Evolutionary conservation across 257 asterid species (phyloP), one percentile per base, ranked within the genome.

Genomic region (Scutellaria barbata): DNA sequence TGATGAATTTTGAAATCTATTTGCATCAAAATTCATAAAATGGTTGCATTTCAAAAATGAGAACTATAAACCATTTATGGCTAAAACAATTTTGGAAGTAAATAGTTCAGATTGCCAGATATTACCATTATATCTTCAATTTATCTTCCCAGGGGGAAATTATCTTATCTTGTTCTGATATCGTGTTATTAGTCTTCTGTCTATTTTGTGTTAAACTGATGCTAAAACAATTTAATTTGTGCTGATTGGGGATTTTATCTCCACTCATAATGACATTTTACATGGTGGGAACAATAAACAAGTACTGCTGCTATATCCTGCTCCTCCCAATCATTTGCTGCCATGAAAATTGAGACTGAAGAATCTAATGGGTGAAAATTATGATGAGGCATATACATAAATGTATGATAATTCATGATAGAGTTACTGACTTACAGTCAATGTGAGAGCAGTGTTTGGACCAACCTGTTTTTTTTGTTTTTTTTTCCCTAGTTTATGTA

Each of bases 401-500:
- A 56, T 58, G 13, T n/a, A 20, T 20, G 16, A 22, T 10, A 7
- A 39, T 47, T 40, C 42, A 4, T n/a, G n/a, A n/a, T n/a, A 63
- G 63, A 20, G 25, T 20, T 20, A 71, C 30, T 13, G 52, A 60
- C 53, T 42, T 50, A 14, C 68, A 39, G 14, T 60, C 78, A 52
- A 18, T 53, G 30, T 46, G 22, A 22, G 41, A 33, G 65, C 57
- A 63, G 54, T 66, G 58, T 18, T 52, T 46, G 72, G 57, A 55
- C 52, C 67, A 67, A 72, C 33, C 33, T 22, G 30, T 53, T 3
- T 30, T 3, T 30, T 53, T 45, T 17, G 13, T 2, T 55, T 54
- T 33, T 55, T 9, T 25, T 66, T 43, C 20, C 63, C 22, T 58
- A 72, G 48, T 63, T 62, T 40, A 55, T 74, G 61, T 11, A 58